Percentiles rank a stretch among this genome's conserved stretches.
Conservation (phyloP, 2,329 filamentous ascomycete species). For the Fusarium sp. region DNA sequence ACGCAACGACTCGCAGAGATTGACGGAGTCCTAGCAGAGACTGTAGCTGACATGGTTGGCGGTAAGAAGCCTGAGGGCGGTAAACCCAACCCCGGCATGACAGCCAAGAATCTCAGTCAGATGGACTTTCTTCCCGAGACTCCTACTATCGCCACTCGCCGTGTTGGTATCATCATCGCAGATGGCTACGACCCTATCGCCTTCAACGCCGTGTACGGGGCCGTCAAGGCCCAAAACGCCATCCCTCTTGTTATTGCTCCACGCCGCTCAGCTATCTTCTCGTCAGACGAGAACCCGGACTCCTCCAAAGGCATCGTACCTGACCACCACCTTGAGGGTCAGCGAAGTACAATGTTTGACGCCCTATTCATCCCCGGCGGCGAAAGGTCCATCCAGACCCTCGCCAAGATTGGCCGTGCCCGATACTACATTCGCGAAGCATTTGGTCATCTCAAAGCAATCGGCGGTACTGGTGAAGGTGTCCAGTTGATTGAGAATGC, state of each 20-base stretch:
- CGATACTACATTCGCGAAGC: slow-evolving; percentile 83
- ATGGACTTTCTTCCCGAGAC: slow-evolving; percentile 72
- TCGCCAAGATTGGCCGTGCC: slow-evolving; percentile 77
- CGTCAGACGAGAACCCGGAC: slow-evolving; percentile 67
- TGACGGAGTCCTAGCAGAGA: slow-evolving; percentile 75
- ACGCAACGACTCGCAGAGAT: slow-evolving; percentile 78
- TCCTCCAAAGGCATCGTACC: slow-evolving; percentile 69
- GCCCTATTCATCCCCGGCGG: slow-evolving; percentile 83
- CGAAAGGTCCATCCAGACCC: slow-evolving; percentile 68
- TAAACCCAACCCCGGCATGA: slow-evolving; percentile 74
- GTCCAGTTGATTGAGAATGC: slow-evolving; percentile 70
- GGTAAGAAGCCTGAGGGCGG: slow-evolving; percentile 68
- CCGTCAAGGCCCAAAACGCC: slow-evolving; percentile 71
- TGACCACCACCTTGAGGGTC: slow-evolving; percentile 83
- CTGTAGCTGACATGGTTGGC: slow-evolving; percentile 78
- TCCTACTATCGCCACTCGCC: slow-evolving; percentile 77
- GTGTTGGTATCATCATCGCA: slow-evolving; percentile 80
- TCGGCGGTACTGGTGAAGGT: slow-evolving; percentile 80
- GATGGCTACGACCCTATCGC: slow-evolving; percentile 79
- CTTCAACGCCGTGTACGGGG: slow-evolving; percentile 74
- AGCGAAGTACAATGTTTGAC: slow-evolving; percentile 85
- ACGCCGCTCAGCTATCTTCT: slow-evolving; percentile 73
- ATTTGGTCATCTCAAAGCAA: slow-evolving; percentile 84
- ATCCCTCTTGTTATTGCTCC: slow-evolving; percentile 80
- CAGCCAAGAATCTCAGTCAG: slow-evolving; percentile 76